Percentiles rank a stretch among this genome's conserved stretches.
These are phyloP conservation scores for Stagonosporopsis tanaceti DNA, from an alignment of 2,329 filamentous ascomycete species.

Conservation along the genomic window DNA sequence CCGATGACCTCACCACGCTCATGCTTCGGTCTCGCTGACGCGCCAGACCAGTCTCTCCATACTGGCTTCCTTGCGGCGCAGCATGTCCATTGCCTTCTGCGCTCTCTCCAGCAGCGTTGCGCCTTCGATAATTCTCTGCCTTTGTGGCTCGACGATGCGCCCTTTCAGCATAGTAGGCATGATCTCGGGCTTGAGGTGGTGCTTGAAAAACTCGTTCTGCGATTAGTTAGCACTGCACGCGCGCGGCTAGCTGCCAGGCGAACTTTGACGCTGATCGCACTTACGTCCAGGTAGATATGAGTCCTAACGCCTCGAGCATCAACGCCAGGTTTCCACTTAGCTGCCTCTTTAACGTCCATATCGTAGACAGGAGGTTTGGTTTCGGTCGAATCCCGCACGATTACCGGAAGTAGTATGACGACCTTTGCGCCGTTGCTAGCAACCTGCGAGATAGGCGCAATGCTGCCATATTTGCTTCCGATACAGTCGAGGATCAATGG, in stretches of 20 bases:
- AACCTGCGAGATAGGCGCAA: slow-evolving; percentile 56
- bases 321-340: slow-evolving; percentile 63
- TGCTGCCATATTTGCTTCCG: slow-evolving; percentile 39
- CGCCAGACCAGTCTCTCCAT: slow-evolving; percentile 56
- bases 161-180: slow-evolving; percentile 58
- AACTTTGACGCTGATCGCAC: slow-evolving; percentile 19
- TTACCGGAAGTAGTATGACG: slow-evolving; percentile 67
- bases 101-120: slow-evolving; percentile 52
- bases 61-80: slow-evolving; percentile 55
- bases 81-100: slow-evolving; percentile 53
- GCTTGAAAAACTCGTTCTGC: slow-evolving; percentile 64
- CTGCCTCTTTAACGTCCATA: slow-evolving; percentile 59
- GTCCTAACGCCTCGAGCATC: slow-evolving; percentile 63
- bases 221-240: slow-evolving; percentile 3
- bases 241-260: background rate
- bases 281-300: slow-evolving; percentile 61
- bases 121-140: slow-evolving; percentile 52
- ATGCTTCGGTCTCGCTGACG: slow-evolving; percentile 35
- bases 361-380: slow-evolving; percentile 60
- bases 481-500: slow-evolving; percentile 44
- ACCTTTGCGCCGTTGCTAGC: slow-evolving; percentile 60
- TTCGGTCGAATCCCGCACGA: slow-evolving; percentile 61
- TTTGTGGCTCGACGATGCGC: slow-evolving; percentile 54
- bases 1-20: slow-evolving; percentile 10
- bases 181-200: slow-evolving; percentile 64